These are phyloP conservation scores for Suillus discolor DNA, from an alignment of 768 basidiomycete genomes.

Conservation along the genomic window DNA sequence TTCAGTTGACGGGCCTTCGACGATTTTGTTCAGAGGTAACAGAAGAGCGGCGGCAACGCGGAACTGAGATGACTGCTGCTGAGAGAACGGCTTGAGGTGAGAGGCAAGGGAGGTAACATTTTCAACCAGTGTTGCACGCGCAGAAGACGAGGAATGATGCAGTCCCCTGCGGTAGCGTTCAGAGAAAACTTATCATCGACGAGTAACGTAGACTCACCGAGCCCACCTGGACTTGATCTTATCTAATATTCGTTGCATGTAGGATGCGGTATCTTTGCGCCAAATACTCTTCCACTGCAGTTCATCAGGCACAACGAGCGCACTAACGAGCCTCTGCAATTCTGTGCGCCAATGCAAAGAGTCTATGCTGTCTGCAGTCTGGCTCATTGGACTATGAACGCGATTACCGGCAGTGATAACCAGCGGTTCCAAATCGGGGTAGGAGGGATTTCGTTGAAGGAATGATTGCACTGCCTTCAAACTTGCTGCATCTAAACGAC, in stretches of 20 bases:
- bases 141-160: slow-evolving; percentile 28
- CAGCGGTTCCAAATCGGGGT: slow-evolving; percentile 17
- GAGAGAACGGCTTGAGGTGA: slow-evolving; percentile 27
- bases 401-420: neutral
- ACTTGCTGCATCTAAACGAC: slow-evolving; percentile 27
- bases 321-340: neutral
- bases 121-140: slow-evolving; percentile 37
- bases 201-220: slow-evolving; percentile 1
- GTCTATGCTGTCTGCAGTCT: neutral
- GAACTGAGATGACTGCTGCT: slow-evolving; percentile 30
- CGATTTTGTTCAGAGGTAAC: neutral
- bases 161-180: slow-evolving; percentile 36
- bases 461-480: slow-evolving; percentile 26
- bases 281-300: neutral
- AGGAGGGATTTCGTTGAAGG: slow-evolving; percentile 20
- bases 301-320: neutral
- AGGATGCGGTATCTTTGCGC: neutral
- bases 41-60: slow-evolving; percentile 34
- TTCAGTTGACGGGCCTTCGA: slow-evolving; percentile 51
- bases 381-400: neutral
- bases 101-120: slow-evolving; percentile 20
- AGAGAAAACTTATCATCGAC: neutral
- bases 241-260: neutral
- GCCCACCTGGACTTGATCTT: neutral
- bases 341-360: neutral